Evolutionary conservation across 2,329 filamentous ascomycete genomes (phyloP).

Genomic region (Alternaria triticimaculans): DNA sequence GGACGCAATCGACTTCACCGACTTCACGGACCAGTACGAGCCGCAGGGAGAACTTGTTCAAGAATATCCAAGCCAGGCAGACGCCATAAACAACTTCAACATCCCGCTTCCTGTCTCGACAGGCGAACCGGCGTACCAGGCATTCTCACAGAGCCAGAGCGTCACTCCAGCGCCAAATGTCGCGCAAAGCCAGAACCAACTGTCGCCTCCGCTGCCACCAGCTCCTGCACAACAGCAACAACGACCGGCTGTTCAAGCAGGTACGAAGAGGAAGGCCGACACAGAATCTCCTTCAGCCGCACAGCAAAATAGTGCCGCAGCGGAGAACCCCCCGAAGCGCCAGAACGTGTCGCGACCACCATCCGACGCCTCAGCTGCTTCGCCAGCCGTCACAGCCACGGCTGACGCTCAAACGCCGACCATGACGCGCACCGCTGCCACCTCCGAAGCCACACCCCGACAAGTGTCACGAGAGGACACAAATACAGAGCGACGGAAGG

Average conservation of each 20-base stretch:
- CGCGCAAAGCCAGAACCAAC: constrained; percentile 30
- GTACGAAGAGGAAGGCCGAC: constrained; percentile 48
- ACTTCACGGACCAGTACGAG: constrained; percentile 49
- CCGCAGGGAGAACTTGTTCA: constrained; percentile 55
- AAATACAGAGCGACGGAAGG: constrained; percentile 32
- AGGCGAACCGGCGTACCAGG: constrained; percentile 25
- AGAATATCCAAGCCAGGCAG: constrained; percentile 41
- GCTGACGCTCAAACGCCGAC: constrained; percentile 26
- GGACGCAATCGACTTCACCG: constrained; percentile 46
- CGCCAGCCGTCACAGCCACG: constrained; percentile 27
- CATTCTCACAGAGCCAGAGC: constrained; percentile 24
- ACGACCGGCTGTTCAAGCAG: constrained; percentile 31
- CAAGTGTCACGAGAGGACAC: constrained; percentile 16
- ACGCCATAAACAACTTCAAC: constrained; percentile 46
- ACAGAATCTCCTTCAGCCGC: constrained; percentile 39
- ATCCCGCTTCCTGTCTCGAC: constrained; percentile 41
- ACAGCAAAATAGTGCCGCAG: constrained; percentile 26
- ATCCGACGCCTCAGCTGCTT: constrained; percentile 37
- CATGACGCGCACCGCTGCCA: constrained; percentile 23
- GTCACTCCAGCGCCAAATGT: constrained; percentile 15
- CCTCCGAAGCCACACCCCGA: constrained; percentile 22
- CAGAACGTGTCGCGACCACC: constrained; percentile 42
- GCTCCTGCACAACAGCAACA: constrained; percentile 31
- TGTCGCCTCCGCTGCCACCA: constrained; percentile 24
- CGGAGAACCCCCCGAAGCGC: constrained; percentile 40